These are phyloP conservation scores for Melianthus villosus DNA, from an alignment of 441 rosid species.

Conservation along the genomic window DNA sequence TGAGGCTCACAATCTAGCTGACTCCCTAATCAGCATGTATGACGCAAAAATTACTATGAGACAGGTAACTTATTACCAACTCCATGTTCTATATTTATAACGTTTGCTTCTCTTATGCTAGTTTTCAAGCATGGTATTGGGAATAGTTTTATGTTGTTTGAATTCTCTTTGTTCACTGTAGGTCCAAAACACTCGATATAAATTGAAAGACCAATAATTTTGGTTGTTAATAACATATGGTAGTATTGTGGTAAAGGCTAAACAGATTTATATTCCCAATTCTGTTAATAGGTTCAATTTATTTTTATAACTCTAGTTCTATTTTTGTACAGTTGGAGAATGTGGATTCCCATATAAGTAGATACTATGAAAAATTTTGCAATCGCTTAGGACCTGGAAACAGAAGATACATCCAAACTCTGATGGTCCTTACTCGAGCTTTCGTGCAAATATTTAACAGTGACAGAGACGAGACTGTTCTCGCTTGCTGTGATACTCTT, in stretches of 20 bases:
- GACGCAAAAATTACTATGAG: constrained; percentile 55
- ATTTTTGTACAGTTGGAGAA: constrained; percentile 49
- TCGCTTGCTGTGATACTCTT: no score
- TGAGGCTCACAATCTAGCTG: constrained; percentile 97
- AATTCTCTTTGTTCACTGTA: no score
- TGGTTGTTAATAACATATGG: no score
- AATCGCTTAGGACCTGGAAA: constrained; percentile 69
- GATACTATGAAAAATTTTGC: constrained; percentile 60
- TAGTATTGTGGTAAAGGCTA: no score
- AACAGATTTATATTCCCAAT: no score
- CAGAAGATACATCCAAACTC: constrained; percentile 83
- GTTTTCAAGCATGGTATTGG: no score
- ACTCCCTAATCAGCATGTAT: constrained; percentile 78
- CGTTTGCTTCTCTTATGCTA: no score
- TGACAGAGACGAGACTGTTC: constrained; percentile 19
- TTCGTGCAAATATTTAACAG: constrained; percentile 36
- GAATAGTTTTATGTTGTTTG: no score
- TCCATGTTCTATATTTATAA: constrained; percentile 3
- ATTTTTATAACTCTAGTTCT: no score
- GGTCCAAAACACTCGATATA: no score
- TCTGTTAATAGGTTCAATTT: no score
- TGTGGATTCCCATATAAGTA: constrained; percentile 46
- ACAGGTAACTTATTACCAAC: constrained; percentile 33
- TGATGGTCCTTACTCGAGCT: constrained; percentile 54
- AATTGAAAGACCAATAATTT: no score